Evolutionary conservation across 1,284 basidiomycete species (phyloP).

Genomic region (Cutaneotrichosporon cyanovorans): DNA sequence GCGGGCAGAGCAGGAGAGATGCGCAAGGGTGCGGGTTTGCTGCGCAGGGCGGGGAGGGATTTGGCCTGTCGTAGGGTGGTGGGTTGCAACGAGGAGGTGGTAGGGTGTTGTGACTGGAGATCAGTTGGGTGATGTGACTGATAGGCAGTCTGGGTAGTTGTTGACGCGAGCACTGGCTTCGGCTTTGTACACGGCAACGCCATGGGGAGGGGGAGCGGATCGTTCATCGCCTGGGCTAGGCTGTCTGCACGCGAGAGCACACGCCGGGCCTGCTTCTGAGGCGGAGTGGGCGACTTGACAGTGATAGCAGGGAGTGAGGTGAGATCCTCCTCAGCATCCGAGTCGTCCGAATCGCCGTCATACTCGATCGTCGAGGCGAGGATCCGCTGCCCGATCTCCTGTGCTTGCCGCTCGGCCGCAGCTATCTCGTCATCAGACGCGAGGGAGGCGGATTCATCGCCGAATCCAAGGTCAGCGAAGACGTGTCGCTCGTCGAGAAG

Average conservation of each 20-base stretch:
- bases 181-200: too few relatives aligned
- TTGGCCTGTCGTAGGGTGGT: conserved; percentile 10
- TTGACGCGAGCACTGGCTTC: too few relatives aligned
- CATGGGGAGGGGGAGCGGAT: neutral
- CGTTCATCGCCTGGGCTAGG: neutral
- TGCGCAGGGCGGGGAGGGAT: conserved; percentile 9
- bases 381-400: conserved; percentile 14
- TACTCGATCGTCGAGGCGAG: conserved; percentile 18
- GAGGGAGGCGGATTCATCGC: neutral
- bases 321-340: neutral
- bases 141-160: too few relatives aligned
- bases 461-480: conserved; percentile 7
- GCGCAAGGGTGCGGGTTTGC: conserved; percentile 17
- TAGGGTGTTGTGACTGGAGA: too few relatives aligned
- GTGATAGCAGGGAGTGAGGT: neutral
- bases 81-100: too few relatives aligned
- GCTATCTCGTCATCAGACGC: conserved; percentile 9
- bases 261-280: neutral
- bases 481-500: conserved; percentile 6
- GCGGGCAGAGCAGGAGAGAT: conserved; percentile 27
- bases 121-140: too few relatives aligned
- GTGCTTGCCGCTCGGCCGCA: conserved; percentile 7
- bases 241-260: neutral
- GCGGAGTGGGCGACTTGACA: conserved; percentile 2
- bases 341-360: conserved; percentile 5